Evolutionary conservation across 2,329 filamentous ascomycete species (phyloP), one percentile per base, ranked within the genome.

Genomic region (Aspergillus sp.): DNA sequence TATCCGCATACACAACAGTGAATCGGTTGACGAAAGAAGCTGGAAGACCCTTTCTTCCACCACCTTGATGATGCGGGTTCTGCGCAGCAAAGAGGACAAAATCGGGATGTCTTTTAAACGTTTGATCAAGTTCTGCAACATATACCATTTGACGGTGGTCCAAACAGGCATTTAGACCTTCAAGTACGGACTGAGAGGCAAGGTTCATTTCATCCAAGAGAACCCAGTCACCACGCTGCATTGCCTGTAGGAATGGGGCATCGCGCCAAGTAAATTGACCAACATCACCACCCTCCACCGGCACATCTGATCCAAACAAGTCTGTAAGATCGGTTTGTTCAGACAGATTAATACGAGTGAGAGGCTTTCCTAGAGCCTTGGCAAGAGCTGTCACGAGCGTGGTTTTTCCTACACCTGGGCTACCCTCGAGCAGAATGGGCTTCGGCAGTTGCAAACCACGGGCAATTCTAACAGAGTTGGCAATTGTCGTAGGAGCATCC

Each of bases 291-390:
- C 92, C 93, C 77, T 98, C 95, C 3, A 96, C 88, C 0, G 95
- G 95, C 7, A 96, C 92, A 78, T 99, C 95, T 0, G 94, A 96
- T 60, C 95, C 95, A 73, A 99, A 99, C 1, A 99, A 81, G 73
- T 99, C 95, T 85, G 98, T 97, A 53, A 99, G 80, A 75, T 99
- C 95, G 0, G 96, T 99, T 77, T 99, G 95, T 68, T 99, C 95
- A 0, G 95, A 98, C 60, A 99, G 81, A 71, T 99, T 99, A 77
- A 99, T 97, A 68, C 95, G 86, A 0, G 92, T 96, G 63, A 99
- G 78, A 7, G 90, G 89, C 62, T 89, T 89, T 5, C 93, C 92
- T 64, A 91, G 90, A 4, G 89, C 87, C 66, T 85, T 85, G 1
- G 96, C 90, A 50, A 99, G 81, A 0, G 95, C 93, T 50, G 90